Percentiles rank a stretch among this genome's conserved stretches.
These are phyloP conservation scores for Senna tora DNA, from an alignment of 306 rosid genomes.

Conservation along the genomic window DNA sequence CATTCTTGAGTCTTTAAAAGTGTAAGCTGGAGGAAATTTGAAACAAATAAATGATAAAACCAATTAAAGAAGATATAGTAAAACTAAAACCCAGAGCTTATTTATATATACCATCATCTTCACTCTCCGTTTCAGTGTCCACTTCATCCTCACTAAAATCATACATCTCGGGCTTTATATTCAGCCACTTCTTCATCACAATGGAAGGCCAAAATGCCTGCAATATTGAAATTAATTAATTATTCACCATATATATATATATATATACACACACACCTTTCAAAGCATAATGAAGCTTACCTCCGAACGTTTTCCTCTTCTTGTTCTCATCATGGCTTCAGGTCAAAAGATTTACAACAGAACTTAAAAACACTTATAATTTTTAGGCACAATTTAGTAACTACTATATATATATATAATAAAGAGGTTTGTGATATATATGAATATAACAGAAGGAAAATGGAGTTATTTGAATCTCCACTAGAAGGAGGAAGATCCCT, in stretches of 20 bases:
- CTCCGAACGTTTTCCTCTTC: conserved; percentile 77
- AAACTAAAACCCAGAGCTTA: conserved; percentile 27
- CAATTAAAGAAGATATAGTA: conserved; percentile 24
- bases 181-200: conserved; percentile 95
- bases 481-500: conserved; percentile 37
- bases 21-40: conserved; percentile 53
- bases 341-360: conserved; percentile 40
- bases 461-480: conserved; percentile 37
- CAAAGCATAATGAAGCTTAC: conserved; percentile 46
- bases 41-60: conserved; percentile 23
- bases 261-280: too few relatives aligned
- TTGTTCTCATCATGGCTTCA: conserved; percentile 69
- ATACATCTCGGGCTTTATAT: conserved; percentile 76
- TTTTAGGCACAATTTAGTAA: conserved; percentile 36
- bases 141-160: conserved; percentile 95
- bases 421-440: conserved; percentile 26
- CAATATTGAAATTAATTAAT: conserved; percentile 39
- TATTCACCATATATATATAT: conserved; percentile 25
- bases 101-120: conserved; percentile 97
- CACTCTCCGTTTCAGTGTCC: conserved; percentile 90
- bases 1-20: conserved; percentile 52
- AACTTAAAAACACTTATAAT: conserved; percentile 32
- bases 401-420: conserved; percentile 35
- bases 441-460: conserved; percentile 36
- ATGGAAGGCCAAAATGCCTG: conserved; percentile 94